These are phyloP conservation scores for Cucurbita maxima DNA, from an alignment of 306 rosid genomes.

Conservation along the genomic window DNA sequence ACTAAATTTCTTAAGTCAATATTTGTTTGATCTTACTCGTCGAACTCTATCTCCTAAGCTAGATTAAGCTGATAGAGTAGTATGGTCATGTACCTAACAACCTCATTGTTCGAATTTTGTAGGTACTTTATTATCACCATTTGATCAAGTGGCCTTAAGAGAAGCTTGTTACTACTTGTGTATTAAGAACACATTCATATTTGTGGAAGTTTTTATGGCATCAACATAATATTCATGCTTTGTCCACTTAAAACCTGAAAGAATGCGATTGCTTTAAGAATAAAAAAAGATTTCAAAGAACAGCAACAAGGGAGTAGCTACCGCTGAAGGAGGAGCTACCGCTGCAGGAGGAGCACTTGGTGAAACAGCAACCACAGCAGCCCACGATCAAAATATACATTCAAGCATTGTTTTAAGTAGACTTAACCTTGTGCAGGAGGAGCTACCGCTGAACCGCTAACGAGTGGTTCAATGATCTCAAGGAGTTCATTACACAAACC, in stretches of 20 bases:
- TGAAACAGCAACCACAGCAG: background rate
- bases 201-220: background rate
- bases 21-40: too few relatives aligned
- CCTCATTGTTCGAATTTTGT: conserved; percentile 68
- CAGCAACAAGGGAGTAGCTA: background rate
- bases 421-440: conserved; percentile 13
- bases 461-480: conserved; percentile 75
- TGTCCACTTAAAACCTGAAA: background rate
- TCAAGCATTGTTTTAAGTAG: background rate
- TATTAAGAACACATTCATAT: background rate
- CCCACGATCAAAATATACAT: background rate
- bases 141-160: background rate
- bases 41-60: background rate
- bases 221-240: background rate
- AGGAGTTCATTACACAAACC: conserved; percentile 78
- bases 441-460: conserved; percentile 27
- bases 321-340: too few relatives aligned
- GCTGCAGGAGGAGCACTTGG: too few relatives aligned
- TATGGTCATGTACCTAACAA: conserved; percentile 80
- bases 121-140: conserved; percentile 54
- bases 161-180: background rate
- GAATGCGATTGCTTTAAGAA: background rate
- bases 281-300: background rate
- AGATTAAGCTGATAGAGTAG: conserved; percentile 68
- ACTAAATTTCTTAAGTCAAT: too few relatives aligned